These are phyloP conservation scores for Centaurea solstitialis DNA, from an alignment of 129 eudicot genomes.

Conservation along the genomic window DNA sequence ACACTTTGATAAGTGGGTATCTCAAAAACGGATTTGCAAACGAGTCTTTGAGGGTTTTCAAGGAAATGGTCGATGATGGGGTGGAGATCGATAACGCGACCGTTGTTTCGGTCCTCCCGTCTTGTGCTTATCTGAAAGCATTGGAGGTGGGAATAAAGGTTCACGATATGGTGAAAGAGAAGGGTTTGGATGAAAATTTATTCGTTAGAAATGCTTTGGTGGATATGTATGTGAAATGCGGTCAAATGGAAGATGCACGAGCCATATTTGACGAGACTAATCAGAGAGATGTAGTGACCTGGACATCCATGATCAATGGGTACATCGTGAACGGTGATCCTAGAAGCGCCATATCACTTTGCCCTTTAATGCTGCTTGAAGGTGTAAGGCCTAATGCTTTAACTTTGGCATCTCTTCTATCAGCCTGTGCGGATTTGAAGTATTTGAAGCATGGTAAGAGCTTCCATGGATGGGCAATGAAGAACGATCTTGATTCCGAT, in stretches of 20 bases:
- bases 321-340: conserved; percentile 48
- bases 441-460: conserved; percentile 62
- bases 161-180: conserved; percentile 49
- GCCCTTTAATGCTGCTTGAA: conserved; percentile 52
- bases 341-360: conserved; percentile 48
- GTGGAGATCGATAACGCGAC: conserved; percentile 61
- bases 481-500: conserved; percentile 56
- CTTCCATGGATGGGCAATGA: conserved; percentile 77
- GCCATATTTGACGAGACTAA: conserved; percentile 50
- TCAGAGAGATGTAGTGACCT: conserved; percentile 74
- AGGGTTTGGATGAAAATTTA: conserved; percentile 45
- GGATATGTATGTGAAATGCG: conserved; percentile 85
- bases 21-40: conserved; percentile 42
- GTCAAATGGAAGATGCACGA: conserved; percentile 62
- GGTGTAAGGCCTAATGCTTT: conserved; percentile 73
- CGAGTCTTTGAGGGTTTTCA: conserved; percentile 49
- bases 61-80: conserved; percentile 49
- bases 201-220: conserved; percentile 69
- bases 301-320: conserved; percentile 85
- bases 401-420: conserved; percentile 70
- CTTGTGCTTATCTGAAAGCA: conserved; percentile 63
- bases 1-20: conserved; percentile 83
- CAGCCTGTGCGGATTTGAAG: conserved; percentile 56
- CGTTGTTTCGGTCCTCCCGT: conserved; percentile 73
- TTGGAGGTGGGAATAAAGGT: conserved; percentile 54